phyloP scores from a whole-genome alignment of 495 filamentous ascomycete genomes.

The Bryoglossum gracile region DNA sequence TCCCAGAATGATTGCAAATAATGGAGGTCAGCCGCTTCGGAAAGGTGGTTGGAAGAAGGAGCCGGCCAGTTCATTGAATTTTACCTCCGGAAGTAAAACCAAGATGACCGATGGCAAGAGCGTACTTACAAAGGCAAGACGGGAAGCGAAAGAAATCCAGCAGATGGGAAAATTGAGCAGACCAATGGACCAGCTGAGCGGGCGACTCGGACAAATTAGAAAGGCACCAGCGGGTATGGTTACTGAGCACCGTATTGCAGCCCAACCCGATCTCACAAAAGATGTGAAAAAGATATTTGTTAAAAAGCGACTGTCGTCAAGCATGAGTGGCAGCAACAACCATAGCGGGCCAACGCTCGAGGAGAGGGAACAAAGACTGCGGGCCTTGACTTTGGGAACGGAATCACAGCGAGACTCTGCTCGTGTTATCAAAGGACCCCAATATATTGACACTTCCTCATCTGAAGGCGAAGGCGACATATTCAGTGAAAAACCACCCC shows the following conservation, averaged over 20 bases:
- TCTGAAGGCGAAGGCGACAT: conserved; percentile 15
- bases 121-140: conserved; percentile 25
- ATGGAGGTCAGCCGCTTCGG: conserved; percentile 24
- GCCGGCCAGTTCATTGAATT: conserved; percentile 15
- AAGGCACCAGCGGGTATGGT: conserved; percentile 23
- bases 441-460: no score
- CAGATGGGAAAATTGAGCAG: conserved; percentile 13
- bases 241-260: conserved; percentile 15
- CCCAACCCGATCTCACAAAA: no score
- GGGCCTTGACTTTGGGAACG: conserved; percentile 7
- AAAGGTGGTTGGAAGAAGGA: conserved; percentile 10
- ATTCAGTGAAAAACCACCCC: conserved; percentile 19
- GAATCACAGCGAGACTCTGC: background rate
- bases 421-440: conserved; percentile 9
- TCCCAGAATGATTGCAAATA: conserved; percentile 27
- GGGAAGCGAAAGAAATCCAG: conserved; percentile 28
- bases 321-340: no score
- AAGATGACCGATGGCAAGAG: conserved; percentile 25
- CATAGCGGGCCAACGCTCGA: conserved; percentile 5
- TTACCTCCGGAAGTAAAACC: conserved; percentile 24
- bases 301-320: background rate
- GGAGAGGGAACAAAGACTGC: conserved; percentile 15
- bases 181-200: conserved; percentile 19
- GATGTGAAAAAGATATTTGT: conserved; percentile 16
- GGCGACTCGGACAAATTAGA: conserved; percentile 9